A percentile compares a stretch with the other conserved stretches of the same genome.
Conservation (phyloP, 805 yeast species). For the Candida nonsorbophila region DNA sequence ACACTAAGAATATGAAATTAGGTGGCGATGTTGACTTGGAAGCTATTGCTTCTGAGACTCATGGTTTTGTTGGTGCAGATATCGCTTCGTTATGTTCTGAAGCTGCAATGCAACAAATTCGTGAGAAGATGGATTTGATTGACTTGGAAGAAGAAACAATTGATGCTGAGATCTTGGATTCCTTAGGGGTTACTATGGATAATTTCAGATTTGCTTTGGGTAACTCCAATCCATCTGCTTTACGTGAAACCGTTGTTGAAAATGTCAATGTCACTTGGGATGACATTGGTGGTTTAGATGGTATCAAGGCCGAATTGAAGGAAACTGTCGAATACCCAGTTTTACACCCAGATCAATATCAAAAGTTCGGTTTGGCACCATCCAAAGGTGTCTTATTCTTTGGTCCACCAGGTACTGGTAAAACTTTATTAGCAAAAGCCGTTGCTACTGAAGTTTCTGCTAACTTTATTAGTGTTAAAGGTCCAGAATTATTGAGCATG, state of each 20-base stretch:
- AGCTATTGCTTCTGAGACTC: constrained; percentile 94
- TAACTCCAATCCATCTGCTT: constrained; percentile 96
- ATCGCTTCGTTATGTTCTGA: constrained; percentile 98
- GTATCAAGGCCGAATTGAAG: constrained; percentile 92
- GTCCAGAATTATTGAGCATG: constrained; percentile 96
- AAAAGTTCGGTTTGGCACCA: constrained; percentile 96
- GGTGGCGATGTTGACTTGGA: constrained; percentile 94
- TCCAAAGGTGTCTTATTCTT: constrained; percentile 97
- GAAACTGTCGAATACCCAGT: constrained; percentile 99
- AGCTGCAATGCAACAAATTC: constrained; percentile 99
- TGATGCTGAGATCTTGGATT: constrained; percentile 94
- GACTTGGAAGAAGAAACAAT: constrained; percentile 95
- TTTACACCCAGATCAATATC: constrained; percentile 96
- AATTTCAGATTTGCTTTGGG: constrained; percentile 97
- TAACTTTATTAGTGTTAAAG: constrained; percentile 94
- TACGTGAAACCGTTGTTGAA: constrained; percentile 99
- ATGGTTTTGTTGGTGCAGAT: constrained; percentile 99
- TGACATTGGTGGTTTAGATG: constrained; percentile 97
- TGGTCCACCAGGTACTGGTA: constrained; percentile 99
- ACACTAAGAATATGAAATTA: constrained; percentile 97
- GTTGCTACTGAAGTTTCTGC: constrained; percentile 99
- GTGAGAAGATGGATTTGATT: constrained; percentile 98
- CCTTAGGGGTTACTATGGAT: constrained; percentile 97
- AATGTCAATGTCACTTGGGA: constrained; percentile 98
- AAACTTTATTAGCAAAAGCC: constrained; percentile 95